These are phyloP conservation scores for Barbatosphaeria neglecta DNA, from an alignment of 495 filamentous ascomycete genomes.

Conservation along the genomic window DNA sequence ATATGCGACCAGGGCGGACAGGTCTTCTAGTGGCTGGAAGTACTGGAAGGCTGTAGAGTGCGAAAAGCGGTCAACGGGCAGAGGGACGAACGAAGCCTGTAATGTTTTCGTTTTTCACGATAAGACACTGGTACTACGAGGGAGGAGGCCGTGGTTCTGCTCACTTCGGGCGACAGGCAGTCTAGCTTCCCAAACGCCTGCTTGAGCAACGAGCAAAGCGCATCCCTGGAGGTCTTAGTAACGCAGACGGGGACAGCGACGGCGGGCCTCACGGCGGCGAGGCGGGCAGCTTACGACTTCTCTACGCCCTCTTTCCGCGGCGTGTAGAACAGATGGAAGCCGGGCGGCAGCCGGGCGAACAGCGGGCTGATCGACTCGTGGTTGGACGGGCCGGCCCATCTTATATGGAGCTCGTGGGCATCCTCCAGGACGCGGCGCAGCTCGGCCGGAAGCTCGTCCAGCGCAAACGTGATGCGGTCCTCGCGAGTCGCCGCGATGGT, in stretches of 20 bases:
- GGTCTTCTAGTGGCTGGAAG: constrained; percentile 45
- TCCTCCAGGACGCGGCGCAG: constrained; percentile 50
- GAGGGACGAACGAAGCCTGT: constrained; percentile 60
- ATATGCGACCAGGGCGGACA: constrained; percentile 45
- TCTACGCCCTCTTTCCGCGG: constrained; percentile 30
- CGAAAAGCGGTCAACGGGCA: constrained; percentile 54
- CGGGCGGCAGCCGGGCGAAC: constrained; percentile 60
- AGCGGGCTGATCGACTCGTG: constrained; percentile 58
- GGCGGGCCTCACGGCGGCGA: too few relatives aligned
- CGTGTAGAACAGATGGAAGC: constrained; percentile 73
- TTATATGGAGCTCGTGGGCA: constrained; percentile 64
- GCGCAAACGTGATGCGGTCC: constrained; percentile 61
- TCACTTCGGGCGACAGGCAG: constrained; percentile 13
- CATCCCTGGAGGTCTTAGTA: constrained; percentile 26
- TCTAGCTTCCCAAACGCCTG: constrained; percentile 49
- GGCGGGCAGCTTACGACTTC: constrained; percentile 17
- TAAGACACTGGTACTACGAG: not conserved
- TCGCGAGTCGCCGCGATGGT: constrained; percentile 60
- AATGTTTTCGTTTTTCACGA: not conserved
- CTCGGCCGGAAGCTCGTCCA: constrained; percentile 63
- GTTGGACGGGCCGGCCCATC: constrained; percentile 53
- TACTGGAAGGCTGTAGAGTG: constrained; percentile 58
- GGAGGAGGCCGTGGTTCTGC: constrained; percentile 19
- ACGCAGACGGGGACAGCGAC: not conserved
- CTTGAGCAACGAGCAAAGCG: constrained; percentile 50